These are phyloP conservation scores for Trypethelium eluteriae DNA, from an alignment of 495 filamentous ascomycete species.

Conservation along the genomic window DNA sequence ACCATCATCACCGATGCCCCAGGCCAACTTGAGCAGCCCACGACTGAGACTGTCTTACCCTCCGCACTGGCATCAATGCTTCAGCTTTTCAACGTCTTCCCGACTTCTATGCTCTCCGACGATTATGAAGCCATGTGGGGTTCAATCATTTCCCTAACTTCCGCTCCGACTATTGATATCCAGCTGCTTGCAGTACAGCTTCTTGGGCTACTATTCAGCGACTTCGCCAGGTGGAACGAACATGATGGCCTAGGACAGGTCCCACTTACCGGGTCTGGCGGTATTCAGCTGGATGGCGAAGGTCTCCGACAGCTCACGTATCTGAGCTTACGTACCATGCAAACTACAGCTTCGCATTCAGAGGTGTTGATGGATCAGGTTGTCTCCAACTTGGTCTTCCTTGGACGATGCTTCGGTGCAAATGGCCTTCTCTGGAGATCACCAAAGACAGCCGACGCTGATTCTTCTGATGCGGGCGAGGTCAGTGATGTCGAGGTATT, in stretches of 20 bases:
- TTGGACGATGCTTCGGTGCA: conserved; percentile 59
- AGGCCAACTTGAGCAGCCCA: not conserved
- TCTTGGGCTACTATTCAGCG: conserved; percentile 66
- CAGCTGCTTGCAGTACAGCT: conserved; percentile 70
- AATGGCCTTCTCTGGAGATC: conserved; percentile 47
- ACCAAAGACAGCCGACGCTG: conserved; percentile 30
- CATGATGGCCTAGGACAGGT: conserved; percentile 44
- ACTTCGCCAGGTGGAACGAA: conserved; percentile 58
- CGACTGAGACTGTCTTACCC: not conserved
- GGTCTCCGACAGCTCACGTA: conserved; percentile 60
- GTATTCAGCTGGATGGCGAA: conserved; percentile 55
- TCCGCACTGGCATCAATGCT: conserved; percentile 33
- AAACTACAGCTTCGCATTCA: conserved; percentile 45
- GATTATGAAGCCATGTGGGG: conserved; percentile 57
- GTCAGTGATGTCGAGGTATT: conserved; percentile 12
- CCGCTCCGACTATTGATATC: conserved; percentile 65
- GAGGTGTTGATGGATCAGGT: conserved; percentile 64
- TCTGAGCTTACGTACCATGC: conserved; percentile 58
- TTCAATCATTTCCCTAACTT: conserved; percentile 55
- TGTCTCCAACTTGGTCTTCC: conserved; percentile 69
- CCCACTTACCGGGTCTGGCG: conserved; percentile 61
- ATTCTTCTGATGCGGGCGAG: conserved; percentile 36
- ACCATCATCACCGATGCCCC: not conserved
- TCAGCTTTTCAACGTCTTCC: conserved; percentile 60
- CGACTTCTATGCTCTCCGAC: conserved; percentile 51